A percentile compares a stretch with the other conserved stretches of the same genome.
Conservation (phyloP, 768 basidiomycete genomes). For the Tylopilus felleus region DNA sequence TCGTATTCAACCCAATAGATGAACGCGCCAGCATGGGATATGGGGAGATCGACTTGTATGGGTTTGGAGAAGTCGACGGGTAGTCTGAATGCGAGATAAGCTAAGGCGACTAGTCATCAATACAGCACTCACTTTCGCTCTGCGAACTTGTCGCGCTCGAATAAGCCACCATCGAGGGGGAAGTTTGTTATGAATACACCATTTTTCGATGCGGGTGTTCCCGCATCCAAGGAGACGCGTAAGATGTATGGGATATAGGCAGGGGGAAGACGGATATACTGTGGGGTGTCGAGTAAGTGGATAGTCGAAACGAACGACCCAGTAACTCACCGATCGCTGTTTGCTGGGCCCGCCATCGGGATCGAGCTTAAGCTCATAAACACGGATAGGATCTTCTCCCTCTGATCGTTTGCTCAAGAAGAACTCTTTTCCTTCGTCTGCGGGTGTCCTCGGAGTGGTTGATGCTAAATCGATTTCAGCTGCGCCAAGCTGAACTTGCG, state of each 20-base stretch:
- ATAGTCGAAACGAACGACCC: not conserved
- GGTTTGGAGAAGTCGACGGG: conserved; percentile 87
- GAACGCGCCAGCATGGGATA: conserved; percentile 96
- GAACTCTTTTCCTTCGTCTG: conserved; percentile 89
- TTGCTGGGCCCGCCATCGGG: conserved; percentile 88
- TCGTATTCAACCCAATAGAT: conserved; percentile 95
- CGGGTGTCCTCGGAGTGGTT: conserved; percentile 80
- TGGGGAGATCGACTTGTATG: conserved; percentile 91
- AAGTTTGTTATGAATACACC: conserved; percentile 97
- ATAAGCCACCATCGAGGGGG: conserved; percentile 87
- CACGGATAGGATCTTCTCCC: conserved; percentile 66
- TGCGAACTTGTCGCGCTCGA: conserved; percentile 70
- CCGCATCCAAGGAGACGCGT: conserved; percentile 87
- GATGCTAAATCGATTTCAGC: conserved; percentile 17
- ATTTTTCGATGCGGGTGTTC: conserved; percentile 85
- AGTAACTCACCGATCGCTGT: conserved; percentile 69
- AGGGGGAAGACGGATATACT: conserved; percentile 97
- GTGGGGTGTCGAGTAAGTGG: conserved; percentile 12
- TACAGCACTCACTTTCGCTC: conserved; percentile 62
- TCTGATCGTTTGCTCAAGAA: conserved; percentile 56
- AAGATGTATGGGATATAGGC: conserved; percentile 86
- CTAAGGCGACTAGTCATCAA: not conserved
- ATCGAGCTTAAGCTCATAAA: conserved; percentile 85
- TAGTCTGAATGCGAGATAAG: conserved; percentile 47
- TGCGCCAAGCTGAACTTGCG: conserved; percentile 1